Conservation (phyloP, 257 asterid genomes). For the Gardenia jasminoides region DNA sequence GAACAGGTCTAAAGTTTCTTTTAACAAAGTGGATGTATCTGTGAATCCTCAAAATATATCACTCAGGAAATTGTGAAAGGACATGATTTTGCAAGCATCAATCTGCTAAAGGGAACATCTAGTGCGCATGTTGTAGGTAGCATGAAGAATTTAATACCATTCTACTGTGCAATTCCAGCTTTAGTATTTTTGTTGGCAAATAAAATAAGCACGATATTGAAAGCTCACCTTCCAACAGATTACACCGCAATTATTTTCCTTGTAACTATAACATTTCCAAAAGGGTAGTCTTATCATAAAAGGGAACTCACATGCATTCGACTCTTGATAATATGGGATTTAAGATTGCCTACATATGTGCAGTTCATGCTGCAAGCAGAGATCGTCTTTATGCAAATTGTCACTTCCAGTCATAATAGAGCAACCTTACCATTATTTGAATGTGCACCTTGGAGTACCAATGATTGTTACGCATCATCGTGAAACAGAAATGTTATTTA, state of each 20-base stretch:
- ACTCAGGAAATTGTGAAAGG: constrained; percentile 10
- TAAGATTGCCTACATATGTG: neutral
- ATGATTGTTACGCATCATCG: neutral
- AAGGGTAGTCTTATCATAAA: neutral
- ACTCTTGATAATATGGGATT: neutral
- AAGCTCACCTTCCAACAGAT: neutral
- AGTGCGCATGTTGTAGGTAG: neutral
- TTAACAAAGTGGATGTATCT: constrained; percentile 87
- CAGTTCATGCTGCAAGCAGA: neutral
- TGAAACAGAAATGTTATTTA: neutral
- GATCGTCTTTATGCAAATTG: neutral
- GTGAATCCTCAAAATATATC: constrained; percentile 17
- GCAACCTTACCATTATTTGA: neutral
- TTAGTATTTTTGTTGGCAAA: neutral
- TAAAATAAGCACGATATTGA: neutral
- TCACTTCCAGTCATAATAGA: neutral
- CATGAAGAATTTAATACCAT: neutral
- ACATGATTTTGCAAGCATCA: constrained; percentile 5
- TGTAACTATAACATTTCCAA: neutral
- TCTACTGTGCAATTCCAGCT: neutral
- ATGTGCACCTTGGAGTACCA: neutral
- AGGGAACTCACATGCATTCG: neutral
- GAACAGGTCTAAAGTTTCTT: constrained; percentile 80
- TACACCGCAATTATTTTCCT: neutral
- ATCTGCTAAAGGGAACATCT: neutral